Evolutionary conservation across 495 filamentous ascomycete genomes (phyloP).

Genomic region (Tuber umbilicatum): DNA sequence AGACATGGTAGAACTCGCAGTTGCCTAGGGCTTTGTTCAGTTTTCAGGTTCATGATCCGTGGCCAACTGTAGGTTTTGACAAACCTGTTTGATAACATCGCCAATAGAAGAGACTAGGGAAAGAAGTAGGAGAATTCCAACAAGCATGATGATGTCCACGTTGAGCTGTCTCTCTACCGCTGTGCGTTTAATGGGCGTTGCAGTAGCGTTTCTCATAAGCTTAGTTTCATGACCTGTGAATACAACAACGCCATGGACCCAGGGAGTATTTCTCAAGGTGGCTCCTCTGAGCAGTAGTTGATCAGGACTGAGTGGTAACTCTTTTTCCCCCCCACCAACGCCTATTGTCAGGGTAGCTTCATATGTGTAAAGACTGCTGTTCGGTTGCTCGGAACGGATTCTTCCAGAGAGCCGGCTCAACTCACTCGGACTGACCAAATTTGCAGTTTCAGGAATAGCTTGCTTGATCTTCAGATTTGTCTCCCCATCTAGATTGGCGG

Average conservation of each 20-base stretch:
- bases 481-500: slow-evolving; percentile 94
- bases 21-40: slow-evolving; percentile 33
- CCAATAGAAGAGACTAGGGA: slow-evolving; percentile 86
- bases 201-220: slow-evolving; percentile 96
- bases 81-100: slow-evolving; percentile 60
- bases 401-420: slow-evolving; percentile 79
- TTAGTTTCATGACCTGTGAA: slow-evolving; percentile 99
- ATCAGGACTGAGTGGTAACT: slow-evolving; percentile 72
- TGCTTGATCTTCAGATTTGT: slow-evolving; percentile 99
- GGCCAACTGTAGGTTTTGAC: slow-evolving; percentile 4
- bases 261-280: slow-evolving; percentile 91
- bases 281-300: slow-evolving; percentile 87
- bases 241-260: slow-evolving; percentile 93
- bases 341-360: slow-evolving; percentile 93
- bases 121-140: slow-evolving; percentile 72
- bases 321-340: slow-evolving; percentile 90
- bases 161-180: slow-evolving; percentile 92
- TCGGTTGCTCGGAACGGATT: slow-evolving; percentile 91
- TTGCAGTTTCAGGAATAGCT: slow-evolving; percentile 85
- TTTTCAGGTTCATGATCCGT: neutral
- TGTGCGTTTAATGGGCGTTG: slow-evolving; percentile 94
- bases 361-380: slow-evolving; percentile 97
- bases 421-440: slow-evolving; percentile 78
- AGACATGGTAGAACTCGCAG: slow-evolving; percentile 37
- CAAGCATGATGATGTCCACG: slow-evolving; percentile 81